A percentile compares a stretch with the other conserved stretches of the same genome.
Conservation (phyloP, 2,329 filamentous ascomycete genomes). For the Cordyceps tenuipes region DNA sequence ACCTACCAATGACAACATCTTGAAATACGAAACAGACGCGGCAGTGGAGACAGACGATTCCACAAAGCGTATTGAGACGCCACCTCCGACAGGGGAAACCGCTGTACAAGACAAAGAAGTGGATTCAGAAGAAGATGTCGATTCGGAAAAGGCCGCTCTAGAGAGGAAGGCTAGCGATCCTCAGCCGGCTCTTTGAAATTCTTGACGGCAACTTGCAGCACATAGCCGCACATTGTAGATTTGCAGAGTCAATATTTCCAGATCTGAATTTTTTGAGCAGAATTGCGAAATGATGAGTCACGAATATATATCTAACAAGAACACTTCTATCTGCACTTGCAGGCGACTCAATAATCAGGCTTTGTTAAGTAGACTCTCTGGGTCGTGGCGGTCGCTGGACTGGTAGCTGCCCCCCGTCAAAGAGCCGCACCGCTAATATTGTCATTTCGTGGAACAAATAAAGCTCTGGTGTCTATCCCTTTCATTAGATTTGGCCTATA, state of each 20-base stretch:
- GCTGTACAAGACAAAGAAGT: background rate
- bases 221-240: background rate
- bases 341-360: background rate
- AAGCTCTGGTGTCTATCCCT: background rate
- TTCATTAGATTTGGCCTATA: conserved; percentile 2
- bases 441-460: background rate
- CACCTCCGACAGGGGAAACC: background rate
- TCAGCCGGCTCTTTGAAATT: background rate
- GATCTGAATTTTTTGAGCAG: background rate
- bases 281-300: background rate
- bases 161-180: background rate
- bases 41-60: background rate
- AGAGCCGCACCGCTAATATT: background rate
- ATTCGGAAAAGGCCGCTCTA: background rate
- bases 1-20: background rate
- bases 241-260: background rate
- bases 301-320: background rate
- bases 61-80: background rate
- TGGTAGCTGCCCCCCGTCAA: background rate
- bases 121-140: background rate
- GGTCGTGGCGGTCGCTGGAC: background rate
- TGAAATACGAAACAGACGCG: background rate
- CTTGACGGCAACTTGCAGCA: background rate
- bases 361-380: no score
- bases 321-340: background rate